Evolutionary conservation across 805 yeast species (phyloP), one percentile per base, ranked within the genome.

Genomic region (Clavispora fructus): DNA sequence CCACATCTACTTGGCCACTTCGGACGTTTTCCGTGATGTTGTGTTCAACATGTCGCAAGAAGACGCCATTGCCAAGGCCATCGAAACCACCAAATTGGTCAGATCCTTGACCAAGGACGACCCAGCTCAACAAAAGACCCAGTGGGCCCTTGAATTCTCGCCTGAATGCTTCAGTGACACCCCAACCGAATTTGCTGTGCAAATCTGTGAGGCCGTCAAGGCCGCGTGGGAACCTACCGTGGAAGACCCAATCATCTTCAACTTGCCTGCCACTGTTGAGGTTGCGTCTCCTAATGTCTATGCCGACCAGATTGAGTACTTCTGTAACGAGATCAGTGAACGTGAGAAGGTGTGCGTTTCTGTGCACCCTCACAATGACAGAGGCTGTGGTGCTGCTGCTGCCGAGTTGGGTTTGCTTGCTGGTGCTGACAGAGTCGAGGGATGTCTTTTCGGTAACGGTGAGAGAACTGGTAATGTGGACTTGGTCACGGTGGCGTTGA

Each of bases 341-440:
- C 79, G 95, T 53, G 87, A 84, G 47, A 82, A 75, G 53, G 78
- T 87, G 19, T 80, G 87, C 56, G 78, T 86, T 43, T 85, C 94
- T 12, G 75, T 87, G 45, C 95, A 86, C 63, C 87, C 89, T 29
- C 95, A 86, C 66, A 86, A 86, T 56, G 94, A 86, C 67, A 77
- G 95, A 59, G 95, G 95, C 23, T 85, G 92, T 63, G 91, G 87
- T 12, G 91, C 87, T n/a, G 94, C 92, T 10, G 94, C 94, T 32
- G 84, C 90, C 4, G 95, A 86, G 65, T 75, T 86, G 46, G 95
- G 87, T 39, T 82, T 81, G 59, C 59, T 86, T 65, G 95, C 89
- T 3, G 95, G 95, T 44, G 95, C 89, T 14, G 89, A 86, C 63
- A 78, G 95, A 64, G 85, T 86, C 26, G 95, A 86, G 66, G 95